Evolutionary conservation across 1,284 basidiomycete genomes (phyloP).

Genomic region (Flammula alnicola): DNA sequence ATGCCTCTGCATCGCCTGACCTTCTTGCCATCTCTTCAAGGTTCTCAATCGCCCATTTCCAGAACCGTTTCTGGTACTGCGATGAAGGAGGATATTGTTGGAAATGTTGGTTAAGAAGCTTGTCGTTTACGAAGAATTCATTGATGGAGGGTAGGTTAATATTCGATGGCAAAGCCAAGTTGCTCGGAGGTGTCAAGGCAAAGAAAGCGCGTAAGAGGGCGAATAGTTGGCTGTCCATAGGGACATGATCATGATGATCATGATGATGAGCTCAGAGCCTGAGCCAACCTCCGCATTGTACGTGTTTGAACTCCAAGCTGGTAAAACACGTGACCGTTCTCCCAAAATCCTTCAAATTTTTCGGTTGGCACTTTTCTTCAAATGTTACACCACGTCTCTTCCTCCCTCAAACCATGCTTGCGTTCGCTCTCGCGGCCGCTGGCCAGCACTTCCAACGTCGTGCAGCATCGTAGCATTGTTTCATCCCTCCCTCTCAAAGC

Average conservation of each 20-base stretch:
- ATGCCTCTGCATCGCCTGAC: conserved; percentile 36
- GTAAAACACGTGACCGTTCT: conserved; percentile 30
- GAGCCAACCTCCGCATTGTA: too few species aligned
- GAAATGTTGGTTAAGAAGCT: conserved; percentile 59
- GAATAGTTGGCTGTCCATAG: conserved; percentile 40
- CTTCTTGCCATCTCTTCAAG: conserved; percentile 50
- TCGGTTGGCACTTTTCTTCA: conserved; percentile 20
- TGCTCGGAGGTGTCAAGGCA: conserved; percentile 51
- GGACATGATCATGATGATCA: too few species aligned
- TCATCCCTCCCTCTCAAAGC: conserved; percentile 29
- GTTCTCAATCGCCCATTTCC: conserved; percentile 67
- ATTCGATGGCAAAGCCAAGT: conserved; percentile 42
- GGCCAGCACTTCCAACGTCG: conserved; percentile 14
- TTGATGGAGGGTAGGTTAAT: conserved; percentile 46
- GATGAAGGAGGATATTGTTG: conserved; percentile 60
- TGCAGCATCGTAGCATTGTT: conserved; percentile 32
- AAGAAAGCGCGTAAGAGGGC: conserved; percentile 56
- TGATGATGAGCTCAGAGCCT: too few species aligned
- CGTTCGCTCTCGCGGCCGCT: conserved; percentile 28
- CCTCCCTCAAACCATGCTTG: conserved; percentile 30
- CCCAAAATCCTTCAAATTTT: conserved; percentile 35
- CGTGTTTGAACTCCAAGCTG: conserved; percentile 17
- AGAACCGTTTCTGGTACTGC: conserved; percentile 66
- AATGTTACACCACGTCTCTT: conserved; percentile 39
- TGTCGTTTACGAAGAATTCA: conserved; percentile 52